Percentiles rank a stretch among this genome's conserved stretches.
Evolutionary conservation across 2,329 filamentous ascomycete species (phyloP).

Genomic region (Dendryphion nanum): DNA sequence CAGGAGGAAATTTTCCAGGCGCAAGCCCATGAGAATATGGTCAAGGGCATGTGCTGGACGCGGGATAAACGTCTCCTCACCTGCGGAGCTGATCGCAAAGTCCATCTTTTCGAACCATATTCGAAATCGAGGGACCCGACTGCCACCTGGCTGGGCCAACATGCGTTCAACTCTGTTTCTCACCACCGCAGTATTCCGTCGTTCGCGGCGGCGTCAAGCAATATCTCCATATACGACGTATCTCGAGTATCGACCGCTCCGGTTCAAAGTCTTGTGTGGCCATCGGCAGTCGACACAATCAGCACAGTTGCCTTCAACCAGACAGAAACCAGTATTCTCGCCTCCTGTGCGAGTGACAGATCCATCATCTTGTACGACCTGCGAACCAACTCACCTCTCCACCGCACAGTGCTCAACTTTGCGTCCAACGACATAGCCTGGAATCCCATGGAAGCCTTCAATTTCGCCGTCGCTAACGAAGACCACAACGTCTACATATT

Average conservation of each 20-base stretch:
- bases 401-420: constrained; percentile 78
- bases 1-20: constrained; percentile 73
- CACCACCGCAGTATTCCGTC: constrained; percentile 76
- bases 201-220: constrained; percentile 76
- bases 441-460: constrained; percentile 97
- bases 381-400: constrained; percentile 77
- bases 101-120: constrained; percentile 92
- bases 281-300: constrained; percentile 82
- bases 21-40: constrained; percentile 87
- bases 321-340: constrained; percentile 87
- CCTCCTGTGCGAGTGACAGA: constrained; percentile 80
- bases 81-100: constrained; percentile 79
- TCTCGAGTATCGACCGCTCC: constrained; percentile 74
- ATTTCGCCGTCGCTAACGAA: constrained; percentile 89
- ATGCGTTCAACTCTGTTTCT: constrained; percentile 79
- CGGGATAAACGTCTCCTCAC: constrained; percentile 80
- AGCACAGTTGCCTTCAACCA: constrained; percentile 88
- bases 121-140: constrained; percentile 68
- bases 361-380: constrained; percentile 90
- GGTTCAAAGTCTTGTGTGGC: constrained; percentile 82
- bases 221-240: constrained; percentile 86
- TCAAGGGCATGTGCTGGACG: constrained; percentile 90
- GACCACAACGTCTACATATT: constrained; percentile 94
- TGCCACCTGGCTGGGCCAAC: constrained; percentile 79
- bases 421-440: constrained; percentile 92